Evolutionary conservation across 305 asterid species (phyloP).

Genomic region (Coffea humblotiana): DNA sequence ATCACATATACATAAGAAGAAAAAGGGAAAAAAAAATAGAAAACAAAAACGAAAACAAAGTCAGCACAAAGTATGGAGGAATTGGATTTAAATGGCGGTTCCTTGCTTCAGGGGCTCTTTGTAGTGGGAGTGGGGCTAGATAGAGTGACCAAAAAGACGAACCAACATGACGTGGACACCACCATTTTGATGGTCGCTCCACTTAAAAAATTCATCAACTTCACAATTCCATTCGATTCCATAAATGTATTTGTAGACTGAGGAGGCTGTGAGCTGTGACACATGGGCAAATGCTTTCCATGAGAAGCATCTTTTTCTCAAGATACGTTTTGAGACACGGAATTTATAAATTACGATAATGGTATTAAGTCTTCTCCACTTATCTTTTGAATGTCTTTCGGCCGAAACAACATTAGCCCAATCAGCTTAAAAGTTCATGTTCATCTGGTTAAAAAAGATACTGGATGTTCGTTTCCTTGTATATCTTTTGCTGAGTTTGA

Average conservation of each 20-base stretch:
- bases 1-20: background rate
- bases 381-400: background rate
- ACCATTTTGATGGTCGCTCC: conserved; percentile 25
- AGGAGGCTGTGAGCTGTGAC: background rate
- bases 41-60: background rate
- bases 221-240: background rate
- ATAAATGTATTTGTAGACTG: background rate
- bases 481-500: background rate
- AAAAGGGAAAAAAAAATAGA: too few species aligned
- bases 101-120: conserved; percentile 20
- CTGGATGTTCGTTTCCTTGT: too few species aligned
- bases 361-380: background rate
- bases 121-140: conserved; percentile 20
- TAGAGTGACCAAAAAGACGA: conserved; percentile 5
- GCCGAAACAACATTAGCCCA: background rate
- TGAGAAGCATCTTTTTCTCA: background rate
- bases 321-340: background rate
- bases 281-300: conserved; percentile 7
- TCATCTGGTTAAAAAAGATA: background rate
- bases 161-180: conserved; percentile 31
- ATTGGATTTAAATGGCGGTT: conserved; percentile 20
- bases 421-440: background rate
- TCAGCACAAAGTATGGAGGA: background rate
- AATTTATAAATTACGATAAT: background rate
- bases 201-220: conserved; percentile 9